These are phyloP conservation scores for Curvularia verruculosa DNA, from an alignment of 2,329 filamentous ascomycete species.

Conservation along the genomic window DNA sequence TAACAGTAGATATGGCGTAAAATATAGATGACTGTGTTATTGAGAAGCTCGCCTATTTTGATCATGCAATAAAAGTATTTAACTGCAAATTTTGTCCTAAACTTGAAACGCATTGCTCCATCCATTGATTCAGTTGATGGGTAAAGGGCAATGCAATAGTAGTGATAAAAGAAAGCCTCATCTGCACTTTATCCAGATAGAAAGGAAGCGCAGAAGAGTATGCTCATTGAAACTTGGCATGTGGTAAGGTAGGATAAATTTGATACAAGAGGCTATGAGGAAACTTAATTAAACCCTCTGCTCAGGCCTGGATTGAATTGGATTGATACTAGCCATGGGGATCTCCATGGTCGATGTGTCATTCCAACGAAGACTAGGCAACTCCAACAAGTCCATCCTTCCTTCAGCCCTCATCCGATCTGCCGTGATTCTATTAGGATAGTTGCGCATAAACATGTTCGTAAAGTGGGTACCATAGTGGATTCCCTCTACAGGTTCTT, in stretches of 20 bases:
- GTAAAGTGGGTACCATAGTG: conserved; percentile 17
- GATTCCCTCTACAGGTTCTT: conserved; percentile 8
- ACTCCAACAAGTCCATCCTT: conserved; percentile 10
- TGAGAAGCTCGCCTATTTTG: no score
- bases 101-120: no score
- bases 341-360: neutral
- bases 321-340: neutral
- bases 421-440: conserved; percentile 12
- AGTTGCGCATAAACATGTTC: conserved; percentile 20
- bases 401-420: conserved; percentile 8
- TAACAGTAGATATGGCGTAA: no score
- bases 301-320: neutral
- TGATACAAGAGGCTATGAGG: neutral
- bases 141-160: no score
- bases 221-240: neutral
- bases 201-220: no score
- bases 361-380: conserved; percentile 2
- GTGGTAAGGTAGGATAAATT: neutral
- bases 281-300: neutral
- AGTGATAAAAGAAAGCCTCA: no score
- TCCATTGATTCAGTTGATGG: no score
- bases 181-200: no score
- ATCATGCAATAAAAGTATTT: no score
- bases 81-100: no score
- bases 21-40: no score